Evolutionary conservation across 352 stramenopile species (phyloP).

Genomic region (Pythium rhizo-oryzae): DNA sequence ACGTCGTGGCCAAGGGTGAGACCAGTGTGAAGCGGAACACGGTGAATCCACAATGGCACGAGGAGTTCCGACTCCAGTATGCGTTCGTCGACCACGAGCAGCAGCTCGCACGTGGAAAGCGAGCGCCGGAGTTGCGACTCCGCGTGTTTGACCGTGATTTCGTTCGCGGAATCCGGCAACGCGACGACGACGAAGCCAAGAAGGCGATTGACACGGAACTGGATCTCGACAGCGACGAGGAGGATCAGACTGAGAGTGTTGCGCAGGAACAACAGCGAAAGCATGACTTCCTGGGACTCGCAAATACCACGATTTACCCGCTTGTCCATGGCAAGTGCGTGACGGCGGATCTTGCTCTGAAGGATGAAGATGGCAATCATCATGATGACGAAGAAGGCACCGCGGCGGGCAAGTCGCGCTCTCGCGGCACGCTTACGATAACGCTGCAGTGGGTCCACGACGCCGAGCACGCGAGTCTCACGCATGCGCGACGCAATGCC

Average conservation of each 20-base stretch:
- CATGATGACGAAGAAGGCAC: background rate
- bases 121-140: conserved; percentile 6
- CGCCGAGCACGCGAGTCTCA: background rate
- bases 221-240: conserved; percentile 17
- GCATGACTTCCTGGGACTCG: conserved; percentile 55
- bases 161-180: conserved; percentile 12
- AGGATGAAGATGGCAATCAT: conserved; percentile 23
- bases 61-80: conserved; percentile 69
- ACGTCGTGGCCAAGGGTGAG: conserved; percentile 42
- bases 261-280: conserved; percentile 2
- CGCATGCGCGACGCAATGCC: conserved; percentile 16
- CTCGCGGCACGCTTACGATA: conserved; percentile 47
- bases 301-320: conserved; percentile 38
- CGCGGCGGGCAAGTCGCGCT: conserved; percentile 29
- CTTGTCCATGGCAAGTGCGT: conserved; percentile 50
- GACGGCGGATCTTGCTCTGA: conserved; percentile 42
- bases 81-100: conserved; percentile 36
- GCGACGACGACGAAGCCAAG: conserved; percentile 15
- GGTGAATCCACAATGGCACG: conserved; percentile 69
- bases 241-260: background rate
- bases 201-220: conserved; percentile 4
- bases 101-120: background rate
- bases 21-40: conserved; percentile 58
- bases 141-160: conserved; percentile 51
- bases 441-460: conserved; percentile 64